These are phyloP conservation scores for Acorus calamus DNA, from an alignment of 106 monocot genomes.

Conservation along the genomic window DNA sequence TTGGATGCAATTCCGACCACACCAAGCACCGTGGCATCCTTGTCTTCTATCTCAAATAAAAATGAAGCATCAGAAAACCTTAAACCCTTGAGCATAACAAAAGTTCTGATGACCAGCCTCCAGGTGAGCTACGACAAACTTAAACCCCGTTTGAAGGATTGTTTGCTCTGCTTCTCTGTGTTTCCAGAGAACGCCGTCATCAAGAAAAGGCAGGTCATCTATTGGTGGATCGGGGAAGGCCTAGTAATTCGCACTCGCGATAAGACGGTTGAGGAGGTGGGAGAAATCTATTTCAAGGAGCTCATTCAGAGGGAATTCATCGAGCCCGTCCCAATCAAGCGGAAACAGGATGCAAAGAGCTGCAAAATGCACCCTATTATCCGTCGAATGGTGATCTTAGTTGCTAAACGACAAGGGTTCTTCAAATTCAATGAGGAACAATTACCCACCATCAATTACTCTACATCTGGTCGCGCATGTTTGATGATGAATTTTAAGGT, in stretches of 20 bases:
- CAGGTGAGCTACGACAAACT: no score
- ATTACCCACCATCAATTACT: not conserved
- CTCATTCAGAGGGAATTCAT: not conserved
- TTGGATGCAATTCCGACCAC: no score
- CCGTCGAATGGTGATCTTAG: not conserved
- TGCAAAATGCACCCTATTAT: constrained; percentile 14
- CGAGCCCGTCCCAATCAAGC: not conserved
- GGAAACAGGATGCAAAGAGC: not conserved
- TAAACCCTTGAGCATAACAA: no score
- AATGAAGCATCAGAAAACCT: no score
- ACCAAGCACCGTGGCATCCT: no score
- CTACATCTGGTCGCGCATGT: constrained; percentile 1
- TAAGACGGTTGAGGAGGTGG: not conserved
- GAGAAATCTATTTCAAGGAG: not conserved
- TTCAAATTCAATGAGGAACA: not conserved
- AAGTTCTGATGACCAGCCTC: no score
- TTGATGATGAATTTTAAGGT: not conserved
- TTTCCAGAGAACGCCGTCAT: constrained; percentile 11
- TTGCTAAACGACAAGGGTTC: not conserved
- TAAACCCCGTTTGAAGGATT: no score
- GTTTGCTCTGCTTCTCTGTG: constrained; percentile 9
- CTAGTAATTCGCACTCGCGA: no score
- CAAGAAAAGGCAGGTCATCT: constrained; percentile 13
- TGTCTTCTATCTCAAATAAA: no score
- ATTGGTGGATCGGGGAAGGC: constrained; percentile 24